Percentiles rank a stretch among this genome's conserved stretches.
These are phyloP conservation scores for Beta lomatogona DNA, from an alignment of 179 eudicot genomes.

Conservation along the genomic window DNA sequence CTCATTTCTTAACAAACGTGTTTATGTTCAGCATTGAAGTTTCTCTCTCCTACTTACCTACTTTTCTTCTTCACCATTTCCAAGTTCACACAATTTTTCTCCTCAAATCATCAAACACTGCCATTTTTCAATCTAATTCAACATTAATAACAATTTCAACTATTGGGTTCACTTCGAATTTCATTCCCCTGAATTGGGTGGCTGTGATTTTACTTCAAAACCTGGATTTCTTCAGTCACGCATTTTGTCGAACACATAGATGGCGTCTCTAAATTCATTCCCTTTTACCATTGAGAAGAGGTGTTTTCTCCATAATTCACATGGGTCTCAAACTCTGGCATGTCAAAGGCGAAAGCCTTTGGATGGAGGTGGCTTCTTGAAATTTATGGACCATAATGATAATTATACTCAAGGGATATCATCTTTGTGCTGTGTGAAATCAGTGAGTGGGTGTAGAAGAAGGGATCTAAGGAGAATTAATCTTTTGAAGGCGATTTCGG, in stretches of 20 bases:
- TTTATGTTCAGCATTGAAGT: neutral
- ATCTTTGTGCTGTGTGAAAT: conserved; percentile 29
- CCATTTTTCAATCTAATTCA: conserved; percentile 10
- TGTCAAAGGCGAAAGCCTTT: conserved; percentile 31
- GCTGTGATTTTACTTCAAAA: neutral
- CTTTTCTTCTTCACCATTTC: neutral
- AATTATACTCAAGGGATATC: conserved; percentile 29
- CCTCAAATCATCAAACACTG: neutral
- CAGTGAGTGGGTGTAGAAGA: conserved; percentile 34
- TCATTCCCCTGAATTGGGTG: conserved; percentile 20
- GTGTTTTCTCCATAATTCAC: conserved; percentile 34
- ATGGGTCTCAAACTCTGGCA: conserved; percentile 36
- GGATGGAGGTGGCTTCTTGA: conserved; percentile 38
- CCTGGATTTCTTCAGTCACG: conserved; percentile 31
- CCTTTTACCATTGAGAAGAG: conserved; percentile 43
- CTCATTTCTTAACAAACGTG: conserved; percentile 22
- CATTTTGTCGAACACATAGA: conserved; percentile 49
- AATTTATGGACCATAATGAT: conserved; percentile 24
- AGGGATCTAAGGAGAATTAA: conserved; percentile 29
- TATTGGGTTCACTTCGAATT: conserved; percentile 27
- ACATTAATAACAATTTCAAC: neutral
- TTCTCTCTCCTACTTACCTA: neutral
- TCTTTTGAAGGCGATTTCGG: conserved; percentile 40
- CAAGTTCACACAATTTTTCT: neutral
- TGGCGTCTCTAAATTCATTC: conserved; percentile 65